Conservation (phyloP, 192 early-diverging fungal genomes). For the Jimgerdemannia lactiflua region DNA sequence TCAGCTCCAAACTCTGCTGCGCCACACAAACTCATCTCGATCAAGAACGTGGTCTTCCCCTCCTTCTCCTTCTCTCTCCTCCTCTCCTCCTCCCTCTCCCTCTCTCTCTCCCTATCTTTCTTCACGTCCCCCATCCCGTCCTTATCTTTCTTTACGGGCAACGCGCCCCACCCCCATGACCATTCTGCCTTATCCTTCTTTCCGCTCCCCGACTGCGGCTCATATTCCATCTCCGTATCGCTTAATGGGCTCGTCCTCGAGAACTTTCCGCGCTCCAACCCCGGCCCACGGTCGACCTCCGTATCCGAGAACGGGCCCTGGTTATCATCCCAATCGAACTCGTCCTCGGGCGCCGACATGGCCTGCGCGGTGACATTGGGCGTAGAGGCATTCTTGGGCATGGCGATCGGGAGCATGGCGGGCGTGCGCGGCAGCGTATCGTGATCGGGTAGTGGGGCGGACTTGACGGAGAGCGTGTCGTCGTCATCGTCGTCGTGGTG, state of each 20-base stretch:
- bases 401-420: neutral
- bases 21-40: constrained; percentile 60
- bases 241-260: constrained; percentile 1
- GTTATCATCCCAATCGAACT: neutral
- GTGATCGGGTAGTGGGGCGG: neutral
- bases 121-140: constrained; percentile 18
- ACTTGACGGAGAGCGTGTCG: constrained; percentile 9
- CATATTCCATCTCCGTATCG: constrained; percentile 20
- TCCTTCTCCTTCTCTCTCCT: constrained; percentile 31
- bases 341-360: neutral
- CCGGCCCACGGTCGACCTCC: neutral
- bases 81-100: constrained; percentile 22
- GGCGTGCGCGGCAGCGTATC: neutral
- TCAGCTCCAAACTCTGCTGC: constrained; percentile 39
- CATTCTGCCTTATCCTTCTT: constrained; percentile 39
- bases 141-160: constrained; percentile 50
- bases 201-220: neutral
- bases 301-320: neutral
- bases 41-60: constrained; percentile 32
- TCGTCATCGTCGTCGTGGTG: neutral
- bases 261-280: neutral
- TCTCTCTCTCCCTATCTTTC: constrained; percentile 27
- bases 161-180: constrained; percentile 74
- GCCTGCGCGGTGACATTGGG: neutral
- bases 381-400: constrained; percentile 7